Base-by-base conservation (phyloP, 2,329 filamentous ascomycete genomes). In the Thelonectria rubi region DNA sequence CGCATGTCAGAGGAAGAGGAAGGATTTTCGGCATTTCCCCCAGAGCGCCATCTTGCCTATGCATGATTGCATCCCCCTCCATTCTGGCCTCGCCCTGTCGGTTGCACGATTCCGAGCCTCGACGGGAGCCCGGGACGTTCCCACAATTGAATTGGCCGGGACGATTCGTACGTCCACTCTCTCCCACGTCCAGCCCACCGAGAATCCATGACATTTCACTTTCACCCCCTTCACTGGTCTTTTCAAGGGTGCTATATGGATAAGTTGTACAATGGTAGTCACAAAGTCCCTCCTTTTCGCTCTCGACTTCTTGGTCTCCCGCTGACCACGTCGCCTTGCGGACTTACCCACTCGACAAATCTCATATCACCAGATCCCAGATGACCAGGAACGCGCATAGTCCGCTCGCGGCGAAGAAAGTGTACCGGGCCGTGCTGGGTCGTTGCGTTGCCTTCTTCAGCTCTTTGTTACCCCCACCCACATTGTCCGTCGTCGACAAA, bases 401-500 rank as follows among this genome's bases (percentile, higher is more conserved):
- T 1, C 90, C 88, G 60, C 89, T 88, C 5, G 91, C 91, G n/a
- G 88, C 90, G 75, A 91, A 94, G 70, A 94, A 94, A 0, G 93
- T 92, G 69, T 89, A 88, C 73, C 89, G 88, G 30, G 92, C 92
- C 45, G 89, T 84, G 77, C 91, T 93, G 40, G 86, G 83, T 67
- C 88, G 82, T 74, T 91, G 84, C 1, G 86, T 88, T 26, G 94
- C 95, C 73, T 90, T 88, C 79, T 95, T 95, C 54, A 99, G 82
- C 81, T 98, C 90, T 78, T 91, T 91, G 80, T 99, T 99, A 17
- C 94, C 95, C 60, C 88, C 88, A 14, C 91, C 91, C 52, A 99
- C 87, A 73, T 98, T 97, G 74, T 94, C 91, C 24, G 89, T 87
- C 10, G 94, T 97, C 32, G 87, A 84, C 62, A 89, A 85, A 2